phyloP scores from a whole-genome alignment of 495 filamentous ascomycete genomes.

The Lindgomyces ingoldianus region DNA sequence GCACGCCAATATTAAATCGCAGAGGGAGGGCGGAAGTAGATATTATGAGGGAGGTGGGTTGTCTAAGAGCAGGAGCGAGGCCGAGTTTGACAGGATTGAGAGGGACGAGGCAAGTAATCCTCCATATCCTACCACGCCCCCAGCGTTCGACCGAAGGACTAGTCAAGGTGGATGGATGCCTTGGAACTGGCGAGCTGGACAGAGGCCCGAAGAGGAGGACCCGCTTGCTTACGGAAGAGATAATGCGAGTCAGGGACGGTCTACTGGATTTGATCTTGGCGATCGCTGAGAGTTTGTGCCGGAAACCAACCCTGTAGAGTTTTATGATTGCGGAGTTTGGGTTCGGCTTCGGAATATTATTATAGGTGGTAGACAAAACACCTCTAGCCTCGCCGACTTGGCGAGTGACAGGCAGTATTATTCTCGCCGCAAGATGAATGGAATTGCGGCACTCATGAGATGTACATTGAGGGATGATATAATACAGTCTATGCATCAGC shows the following conservation, averaged over 20 bases:
- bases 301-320: background rate
- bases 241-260: constrained; percentile 13
- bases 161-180: constrained; percentile 58
- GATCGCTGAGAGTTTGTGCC: constrained; percentile 4
- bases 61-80: constrained; percentile 71
- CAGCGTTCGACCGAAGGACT: constrained; percentile 48
- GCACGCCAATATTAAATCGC: constrained; percentile 54
- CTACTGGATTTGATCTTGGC: constrained; percentile 31
- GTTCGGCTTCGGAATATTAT: background rate
- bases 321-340: background rate
- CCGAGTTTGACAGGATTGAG: constrained; percentile 81
- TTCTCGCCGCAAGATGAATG: too few relatives aligned
- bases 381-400: background rate
- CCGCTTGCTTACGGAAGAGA: constrained; percentile 29
- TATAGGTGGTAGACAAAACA: background rate
- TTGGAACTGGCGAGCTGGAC: constrained; percentile 55
- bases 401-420: background rate
- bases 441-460: too few relatives aligned
- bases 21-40: constrained; percentile 20
- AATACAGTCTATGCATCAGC: background rate
- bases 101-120: constrained; percentile 58
- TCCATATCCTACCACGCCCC: constrained; percentile 35
- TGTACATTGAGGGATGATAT: too few relatives aligned
- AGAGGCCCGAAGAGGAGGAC: constrained; percentile 18
- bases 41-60: constrained; percentile 54